Evolutionary conservation across 1,284 basidiomycete species (phyloP).

Genomic region (Paramarasmius palmivorus): DNA sequence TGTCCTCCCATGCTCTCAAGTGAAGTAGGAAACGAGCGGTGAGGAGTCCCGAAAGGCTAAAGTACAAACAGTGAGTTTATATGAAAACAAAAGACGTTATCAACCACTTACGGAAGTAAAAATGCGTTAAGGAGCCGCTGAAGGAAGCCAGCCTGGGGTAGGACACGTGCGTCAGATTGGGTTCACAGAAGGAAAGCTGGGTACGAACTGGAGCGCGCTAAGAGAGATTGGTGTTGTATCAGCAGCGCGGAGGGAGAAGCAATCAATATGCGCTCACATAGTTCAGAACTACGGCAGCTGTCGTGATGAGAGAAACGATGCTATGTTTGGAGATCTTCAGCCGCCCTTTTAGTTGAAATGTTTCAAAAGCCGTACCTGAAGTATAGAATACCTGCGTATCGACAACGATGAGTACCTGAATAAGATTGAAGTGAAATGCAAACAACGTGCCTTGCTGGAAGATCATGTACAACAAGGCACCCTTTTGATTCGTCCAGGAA

Average conservation of each 20-base stretch:
- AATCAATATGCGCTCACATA: slow-evolving; percentile 22
- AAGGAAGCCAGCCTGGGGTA: slow-evolving; percentile 24
- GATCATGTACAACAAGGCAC: slow-evolving; percentile 12
- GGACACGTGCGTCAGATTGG: background rate
- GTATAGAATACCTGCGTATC: slow-evolving; percentile 24
- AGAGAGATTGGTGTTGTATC: background rate
- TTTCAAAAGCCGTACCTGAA: slow-evolving; percentile 22
- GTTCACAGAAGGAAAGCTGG: background rate
- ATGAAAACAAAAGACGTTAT: background rate
- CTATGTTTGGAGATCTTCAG: slow-evolving; percentile 12
- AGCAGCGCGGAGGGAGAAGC: background rate
- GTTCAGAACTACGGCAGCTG: slow-evolving; percentile 27
- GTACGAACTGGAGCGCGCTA: slow-evolving; percentile 2
- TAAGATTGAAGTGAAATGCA: too few species aligned
- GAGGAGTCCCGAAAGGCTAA: slow-evolving; percentile 32
- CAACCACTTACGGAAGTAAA: slow-evolving; percentile 27
- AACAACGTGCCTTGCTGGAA: slow-evolving; percentile 17
- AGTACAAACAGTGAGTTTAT: background rate
- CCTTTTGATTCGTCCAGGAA: slow-evolving; percentile 6
- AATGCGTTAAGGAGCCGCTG: slow-evolving; percentile 30
- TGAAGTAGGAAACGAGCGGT: slow-evolving; percentile 34
- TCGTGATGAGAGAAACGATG: slow-evolving; percentile 28
- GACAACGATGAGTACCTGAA: too few species aligned
- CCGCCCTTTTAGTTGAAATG: background rate
- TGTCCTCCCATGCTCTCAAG: slow-evolving; percentile 30